These are phyloP conservation scores for Yamadazyma siamensis DNA, from an alignment of 1,139 yeast genomes.

Conservation along the genomic window DNA sequence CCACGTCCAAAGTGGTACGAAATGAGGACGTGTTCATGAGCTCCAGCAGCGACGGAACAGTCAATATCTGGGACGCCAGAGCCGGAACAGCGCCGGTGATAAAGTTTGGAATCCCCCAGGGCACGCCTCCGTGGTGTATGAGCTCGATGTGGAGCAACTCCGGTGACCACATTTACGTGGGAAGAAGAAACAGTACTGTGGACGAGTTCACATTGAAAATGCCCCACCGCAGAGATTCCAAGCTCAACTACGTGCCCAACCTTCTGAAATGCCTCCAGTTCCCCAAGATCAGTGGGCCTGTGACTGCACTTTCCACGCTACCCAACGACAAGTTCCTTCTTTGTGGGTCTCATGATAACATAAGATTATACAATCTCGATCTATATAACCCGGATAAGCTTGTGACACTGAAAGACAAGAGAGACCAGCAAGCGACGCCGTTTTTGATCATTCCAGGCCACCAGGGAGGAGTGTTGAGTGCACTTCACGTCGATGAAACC, in stretches of 20 bases:
- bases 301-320: conserved; percentile 73
- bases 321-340: conserved; percentile 77
- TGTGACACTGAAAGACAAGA: conserved; percentile 15
- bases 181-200: conserved; percentile 84
- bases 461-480: conserved; percentile 54
- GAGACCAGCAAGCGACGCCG: conserved; percentile 47
- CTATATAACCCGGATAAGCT: conserved; percentile 39
- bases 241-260: conserved; percentile 32
- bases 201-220: conserved; percentile 79
- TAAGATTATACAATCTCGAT: conserved; percentile 75
- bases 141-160: conserved; percentile 87
- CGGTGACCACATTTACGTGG: conserved; percentile 78
- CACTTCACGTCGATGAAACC: conserved; percentile 75
- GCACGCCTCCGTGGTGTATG: conserved; percentile 93
- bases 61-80: conserved; percentile 83
- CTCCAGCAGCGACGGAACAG: conserved; percentile 79
- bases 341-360: conserved; percentile 89
- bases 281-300: conserved; percentile 91
- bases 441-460: conserved; percentile 64
- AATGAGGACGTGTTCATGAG: conserved; percentile 69
- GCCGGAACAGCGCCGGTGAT: conserved; percentile 42
- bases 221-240: conserved; percentile 36
- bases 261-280: conserved; percentile 63
- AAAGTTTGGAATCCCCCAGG: conserved; percentile 54
- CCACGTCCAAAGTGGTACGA: conserved; percentile 22